These are phyloP conservation scores for Cladosporium sp. DNA, from an alignment of 2,329 filamentous ascomycete genomes.

Conservation along the genomic window DNA sequence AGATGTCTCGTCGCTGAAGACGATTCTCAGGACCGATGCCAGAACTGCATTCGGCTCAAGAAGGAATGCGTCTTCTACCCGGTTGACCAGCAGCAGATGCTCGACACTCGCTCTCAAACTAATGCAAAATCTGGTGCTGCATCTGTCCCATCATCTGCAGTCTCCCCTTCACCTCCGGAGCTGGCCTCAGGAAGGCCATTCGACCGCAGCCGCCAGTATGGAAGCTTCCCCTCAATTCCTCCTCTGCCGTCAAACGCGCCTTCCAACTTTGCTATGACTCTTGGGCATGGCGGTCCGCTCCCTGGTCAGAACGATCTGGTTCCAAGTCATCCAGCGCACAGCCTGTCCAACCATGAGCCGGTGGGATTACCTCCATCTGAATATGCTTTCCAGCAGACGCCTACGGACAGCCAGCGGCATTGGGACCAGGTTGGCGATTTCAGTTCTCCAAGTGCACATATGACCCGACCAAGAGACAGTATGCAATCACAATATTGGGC, in stretches of 20 bases:
- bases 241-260: slow-evolving; percentile 9
- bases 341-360: not conserved
- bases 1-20: slow-evolving; percentile 74
- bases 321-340: not conserved
- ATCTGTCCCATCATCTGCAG: slow-evolving; percentile 25
- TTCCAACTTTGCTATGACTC: not conserved
- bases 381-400: slow-evolving; percentile 2
- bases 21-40: slow-evolving; percentile 72
- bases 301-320: not conserved
- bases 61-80: slow-evolving; percentile 92
- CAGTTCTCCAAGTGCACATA: not conserved
- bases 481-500: slow-evolving; percentile 10
- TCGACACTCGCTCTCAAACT: slow-evolving; percentile 25
- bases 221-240: slow-evolving; percentile 16
- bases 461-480: slow-evolving; percentile 6
- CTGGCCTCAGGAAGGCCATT: slow-evolving; percentile 16
- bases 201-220: slow-evolving; percentile 16
- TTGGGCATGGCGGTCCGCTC: not conserved
- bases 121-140: slow-evolving; percentile 18
- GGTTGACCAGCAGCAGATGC: slow-evolving; percentile 55
- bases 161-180: slow-evolving; percentile 22
- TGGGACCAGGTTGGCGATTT: slow-evolving; percentile 4
- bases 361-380: not conserved
- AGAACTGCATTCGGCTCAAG: slow-evolving; percentile 89
- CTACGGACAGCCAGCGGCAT: not conserved